Evolutionary conservation across 1,284 basidiomycete species (phyloP).

Genomic region (Peniophora sp.): DNA sequence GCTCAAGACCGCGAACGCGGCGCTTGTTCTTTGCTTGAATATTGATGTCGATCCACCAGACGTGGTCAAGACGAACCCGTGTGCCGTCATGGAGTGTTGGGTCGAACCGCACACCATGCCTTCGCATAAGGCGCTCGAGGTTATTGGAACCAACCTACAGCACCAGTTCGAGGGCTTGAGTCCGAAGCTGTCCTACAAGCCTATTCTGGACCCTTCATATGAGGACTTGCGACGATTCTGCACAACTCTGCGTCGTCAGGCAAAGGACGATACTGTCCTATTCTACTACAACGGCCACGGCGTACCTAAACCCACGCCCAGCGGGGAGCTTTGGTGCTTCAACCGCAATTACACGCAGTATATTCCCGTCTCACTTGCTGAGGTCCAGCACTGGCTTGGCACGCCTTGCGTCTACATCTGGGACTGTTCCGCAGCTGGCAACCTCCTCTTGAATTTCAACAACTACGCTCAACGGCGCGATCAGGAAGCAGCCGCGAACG

Average conservation of each 20-base stretch:
- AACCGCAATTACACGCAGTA: slow-evolving; percentile 98
- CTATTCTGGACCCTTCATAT: slow-evolving; percentile 89
- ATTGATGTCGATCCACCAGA: slow-evolving; percentile 98
- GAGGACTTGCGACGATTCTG: slow-evolving; percentile 94
- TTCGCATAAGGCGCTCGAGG: slow-evolving; percentile 82
- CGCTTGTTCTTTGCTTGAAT: slow-evolving; percentile 93
- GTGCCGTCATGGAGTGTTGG: slow-evolving; percentile 95
- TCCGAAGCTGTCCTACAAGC: slow-evolving; percentile 85
- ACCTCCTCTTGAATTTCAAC: slow-evolving; percentile 89
- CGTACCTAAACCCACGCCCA: slow-evolving; percentile 93
- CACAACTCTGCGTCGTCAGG: slow-evolving; percentile 76
- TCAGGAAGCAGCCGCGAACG: slow-evolving; percentile 61
- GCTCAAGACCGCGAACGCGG: slow-evolving; percentile 87
- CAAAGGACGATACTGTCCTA: slow-evolving; percentile 90
- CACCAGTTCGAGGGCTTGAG: slow-evolving; percentile 96
- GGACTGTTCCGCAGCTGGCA: slow-evolving; percentile 96
- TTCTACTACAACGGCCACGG: slow-evolving; percentile 99
- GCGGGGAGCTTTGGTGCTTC: slow-evolving; percentile 98
- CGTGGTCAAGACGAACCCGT: slow-evolving; percentile 94
- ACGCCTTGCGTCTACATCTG: slow-evolving; percentile 97
- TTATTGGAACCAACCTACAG: slow-evolving; percentile 87
- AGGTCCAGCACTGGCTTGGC: slow-evolving; percentile 87
- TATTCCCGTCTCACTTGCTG: slow-evolving; percentile 92
- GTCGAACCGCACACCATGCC: slow-evolving; percentile 90
- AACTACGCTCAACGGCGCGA: slow-evolving; percentile 83